Conservation (phyloP, 441 rosid species). For the Erodium moschatum region DNA sequence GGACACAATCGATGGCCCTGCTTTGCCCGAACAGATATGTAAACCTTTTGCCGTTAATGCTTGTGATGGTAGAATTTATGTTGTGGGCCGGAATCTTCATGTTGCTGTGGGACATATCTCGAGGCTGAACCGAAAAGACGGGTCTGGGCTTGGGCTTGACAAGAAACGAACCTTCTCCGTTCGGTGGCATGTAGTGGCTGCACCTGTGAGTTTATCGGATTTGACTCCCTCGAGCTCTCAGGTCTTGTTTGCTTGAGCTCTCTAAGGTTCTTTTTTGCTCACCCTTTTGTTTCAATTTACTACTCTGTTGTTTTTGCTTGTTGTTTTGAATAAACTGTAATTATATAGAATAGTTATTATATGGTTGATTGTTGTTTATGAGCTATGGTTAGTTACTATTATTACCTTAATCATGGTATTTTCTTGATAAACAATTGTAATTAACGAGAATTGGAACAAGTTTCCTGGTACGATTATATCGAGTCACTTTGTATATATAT, state of each 20-base stretch:
- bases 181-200: conserved; percentile 57
- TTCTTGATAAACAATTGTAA: no score
- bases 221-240: conserved; percentile 77
- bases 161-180: conserved; percentile 47
- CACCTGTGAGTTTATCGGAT: conserved; percentile 48
- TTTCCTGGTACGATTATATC: no score
- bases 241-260: conserved; percentile 50
- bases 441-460: no score
- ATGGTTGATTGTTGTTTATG: no score
- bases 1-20: conserved; percentile 64
- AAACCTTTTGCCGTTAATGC: conserved; percentile 76
- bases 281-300: conserved; percentile 12
- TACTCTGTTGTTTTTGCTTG: conserved; percentile 1
- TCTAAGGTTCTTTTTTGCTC: not conserved
- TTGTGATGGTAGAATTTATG: conserved; percentile 48
- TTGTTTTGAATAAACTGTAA: not conserved
- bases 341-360: no score
- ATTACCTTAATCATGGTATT: no score
- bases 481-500: no score
- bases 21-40: conserved; percentile 74
- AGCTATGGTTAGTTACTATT: no score
- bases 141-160: conserved; percentile 15
- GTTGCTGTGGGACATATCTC: conserved; percentile 66
- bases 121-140: conserved; percentile 27
- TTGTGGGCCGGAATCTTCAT: conserved; percentile 63